phyloP scores from a whole-genome alignment of 768 basidiomycete species.

The Termitomyces titanicus region DNA sequence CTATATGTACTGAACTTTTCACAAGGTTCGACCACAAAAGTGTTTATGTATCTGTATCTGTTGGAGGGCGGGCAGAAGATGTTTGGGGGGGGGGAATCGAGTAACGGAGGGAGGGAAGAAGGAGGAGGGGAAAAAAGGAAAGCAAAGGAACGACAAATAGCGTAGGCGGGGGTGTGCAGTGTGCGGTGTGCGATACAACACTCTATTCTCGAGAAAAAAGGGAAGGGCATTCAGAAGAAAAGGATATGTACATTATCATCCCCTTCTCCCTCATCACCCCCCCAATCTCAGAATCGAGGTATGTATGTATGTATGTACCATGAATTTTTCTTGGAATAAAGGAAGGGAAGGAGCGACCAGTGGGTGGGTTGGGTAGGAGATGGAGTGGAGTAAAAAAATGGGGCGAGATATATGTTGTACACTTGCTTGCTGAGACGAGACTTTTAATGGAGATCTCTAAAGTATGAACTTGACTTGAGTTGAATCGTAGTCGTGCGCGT shows the following conservation, averaged over 20 bases:
- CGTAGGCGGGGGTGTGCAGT: background rate
- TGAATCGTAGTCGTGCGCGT: background rate
- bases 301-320: too few species aligned
- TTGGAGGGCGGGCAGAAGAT: background rate
- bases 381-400: background rate
- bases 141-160: background rate
- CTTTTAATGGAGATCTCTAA: background rate
- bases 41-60: background rate
- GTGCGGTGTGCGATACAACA: background rate
- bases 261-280: too few species aligned
- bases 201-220: too few species aligned
- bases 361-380: too few species aligned
- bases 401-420: constrained; percentile 1
- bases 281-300: too few species aligned
- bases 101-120: background rate
- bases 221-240: too few species aligned
- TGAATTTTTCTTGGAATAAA: too few species aligned
- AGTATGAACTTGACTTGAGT: background rate
- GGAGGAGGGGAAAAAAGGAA: too few species aligned
- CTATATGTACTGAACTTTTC: too few species aligned
- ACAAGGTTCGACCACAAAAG: too few species aligned
- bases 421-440: background rate
- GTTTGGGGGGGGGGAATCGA: background rate
- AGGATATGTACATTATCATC: too few species aligned
- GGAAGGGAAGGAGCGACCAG: too few species aligned